Evolutionary conservation across 441 rosid genomes (phyloP).

Genomic region (Gossypium schwendimanii): DNA sequence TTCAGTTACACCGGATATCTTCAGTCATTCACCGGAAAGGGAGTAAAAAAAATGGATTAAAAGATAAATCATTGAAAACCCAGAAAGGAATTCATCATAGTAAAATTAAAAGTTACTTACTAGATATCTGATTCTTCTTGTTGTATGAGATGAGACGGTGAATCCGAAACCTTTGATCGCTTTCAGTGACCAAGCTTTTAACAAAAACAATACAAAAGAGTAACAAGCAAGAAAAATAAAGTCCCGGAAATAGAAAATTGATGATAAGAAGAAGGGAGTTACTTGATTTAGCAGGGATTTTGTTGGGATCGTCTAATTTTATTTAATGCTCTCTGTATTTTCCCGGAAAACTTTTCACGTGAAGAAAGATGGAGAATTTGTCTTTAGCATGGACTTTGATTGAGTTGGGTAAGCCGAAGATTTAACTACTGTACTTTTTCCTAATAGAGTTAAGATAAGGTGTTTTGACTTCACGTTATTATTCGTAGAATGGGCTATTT

Average conservation of each 20-base stretch:
- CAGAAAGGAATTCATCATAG: background rate
- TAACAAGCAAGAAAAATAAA: background rate
- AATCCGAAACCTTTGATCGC: background rate
- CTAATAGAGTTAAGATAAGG: no score
- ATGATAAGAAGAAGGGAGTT: background rate
- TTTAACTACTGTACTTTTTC: background rate
- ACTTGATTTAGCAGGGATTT: background rate
- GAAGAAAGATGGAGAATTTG: slow-evolving; percentile 15
- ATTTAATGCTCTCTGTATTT: background rate
- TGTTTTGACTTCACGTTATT: no score
- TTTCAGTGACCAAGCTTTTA: background rate
- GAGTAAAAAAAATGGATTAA: background rate
- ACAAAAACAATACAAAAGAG: background rate
- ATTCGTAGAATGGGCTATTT: no score
- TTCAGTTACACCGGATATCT: background rate
- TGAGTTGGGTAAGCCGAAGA: background rate
- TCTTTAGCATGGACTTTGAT: background rate
- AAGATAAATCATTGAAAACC: slow-evolving; percentile 3
- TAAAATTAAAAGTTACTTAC: slow-evolving; percentile 8
- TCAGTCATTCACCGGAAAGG: background rate
- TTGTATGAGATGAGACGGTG: background rate
- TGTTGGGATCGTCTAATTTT: slow-evolving; percentile 5
- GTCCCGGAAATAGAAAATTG: background rate
- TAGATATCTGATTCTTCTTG: background rate
- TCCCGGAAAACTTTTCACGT: slow-evolving; percentile 17